Evolutionary conservation across 164 flowering plant genomes (phyloP).

Genomic region (Sextonia rubra): DNA sequence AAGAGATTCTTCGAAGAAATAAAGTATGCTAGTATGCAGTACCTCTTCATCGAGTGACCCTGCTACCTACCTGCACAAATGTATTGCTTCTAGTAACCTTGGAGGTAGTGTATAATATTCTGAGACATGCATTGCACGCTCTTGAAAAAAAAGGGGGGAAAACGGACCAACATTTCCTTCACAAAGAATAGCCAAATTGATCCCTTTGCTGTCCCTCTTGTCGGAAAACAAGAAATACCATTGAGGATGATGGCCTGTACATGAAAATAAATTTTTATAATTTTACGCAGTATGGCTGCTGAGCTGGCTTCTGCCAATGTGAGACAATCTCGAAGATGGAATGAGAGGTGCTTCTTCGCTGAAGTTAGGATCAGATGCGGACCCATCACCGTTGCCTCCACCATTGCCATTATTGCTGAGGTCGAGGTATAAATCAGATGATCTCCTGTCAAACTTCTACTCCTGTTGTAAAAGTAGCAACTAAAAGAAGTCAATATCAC

Average conservation of each 20-base stretch:
- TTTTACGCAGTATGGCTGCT: conserved; percentile 36
- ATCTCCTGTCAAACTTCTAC: conserved; percentile 80
- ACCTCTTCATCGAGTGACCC: neutral
- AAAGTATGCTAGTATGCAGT: neutral
- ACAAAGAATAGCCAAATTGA: neutral
- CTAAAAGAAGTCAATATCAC: too few relatives aligned
- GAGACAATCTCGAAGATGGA: conserved; percentile 56
- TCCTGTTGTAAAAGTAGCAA: conserved; percentile 36
- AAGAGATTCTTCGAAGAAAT: too few relatives aligned
- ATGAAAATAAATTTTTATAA: neutral
- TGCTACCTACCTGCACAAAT: neutral
- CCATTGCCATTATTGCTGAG: conserved; percentile 21
- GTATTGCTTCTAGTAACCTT: neutral
- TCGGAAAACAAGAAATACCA: neutral
- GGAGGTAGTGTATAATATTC: neutral
- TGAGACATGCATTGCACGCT: neutral
- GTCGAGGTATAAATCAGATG: conserved; percentile 59
- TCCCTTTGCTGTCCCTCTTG: neutral
- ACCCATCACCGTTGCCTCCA: conserved; percentile 26
- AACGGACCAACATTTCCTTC: neutral
- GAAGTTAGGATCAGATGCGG: conserved; percentile 29
- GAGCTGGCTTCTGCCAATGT: conserved; percentile 65
- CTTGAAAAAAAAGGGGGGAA: neutral
- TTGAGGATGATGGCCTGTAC: neutral
- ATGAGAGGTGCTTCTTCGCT: conserved; percentile 83